Base-by-base conservation (phyloP, 1,284 basidiomycete genomes). In the Taiwanofungus camphoratus region DNA sequence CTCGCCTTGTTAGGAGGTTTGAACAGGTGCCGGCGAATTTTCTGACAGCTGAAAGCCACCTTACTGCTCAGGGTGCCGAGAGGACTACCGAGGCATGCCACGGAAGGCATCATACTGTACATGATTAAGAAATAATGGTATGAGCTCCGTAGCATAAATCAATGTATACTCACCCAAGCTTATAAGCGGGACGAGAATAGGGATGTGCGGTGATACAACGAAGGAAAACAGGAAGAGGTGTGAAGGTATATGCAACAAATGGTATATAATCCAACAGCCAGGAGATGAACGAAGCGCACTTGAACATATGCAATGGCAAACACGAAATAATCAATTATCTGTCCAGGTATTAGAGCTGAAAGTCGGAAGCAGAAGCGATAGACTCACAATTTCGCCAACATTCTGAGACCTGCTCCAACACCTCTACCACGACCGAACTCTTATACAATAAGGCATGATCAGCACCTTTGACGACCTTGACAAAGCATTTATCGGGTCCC, bases 391-490 rank as follows among this genome's bases (percentile, higher is more conserved):
- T 54, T 54, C 59, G 65, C 86, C 86, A 87, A 48, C 70, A 77
- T 42, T 74, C 72, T 46, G 73, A 65, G 32, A 84, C 63, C 41
- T 73, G 70, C 61, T 95, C 90, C 36, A 97, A 69, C 15, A 92
- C 89, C 51, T 95, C 90, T 27, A 93, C 79, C 56, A 97, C 89
- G 35, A 93, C 88, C 44, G 74, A 74, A 55, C 84, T 84, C 59
- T 82, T 86, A 64, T 91, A 95, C 91, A 98, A 92, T 51, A 98
- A 71, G 36, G 84, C 83, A 63, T 98, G 94, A 54, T 92, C 90
- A 15, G 89, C 94, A 24, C 87, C 88, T 53, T 81, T 82, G 38
- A 96, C 82, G 15, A 96, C 79, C 55, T 82, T 79, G 30, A 98
- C 80, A 41, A 73, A 69, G 58, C 90, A 95, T 46, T 73, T 70